These are phyloP conservation scores for Datisca glomerata DNA, from an alignment of 306 rosid species.

Conservation along the genomic window DNA sequence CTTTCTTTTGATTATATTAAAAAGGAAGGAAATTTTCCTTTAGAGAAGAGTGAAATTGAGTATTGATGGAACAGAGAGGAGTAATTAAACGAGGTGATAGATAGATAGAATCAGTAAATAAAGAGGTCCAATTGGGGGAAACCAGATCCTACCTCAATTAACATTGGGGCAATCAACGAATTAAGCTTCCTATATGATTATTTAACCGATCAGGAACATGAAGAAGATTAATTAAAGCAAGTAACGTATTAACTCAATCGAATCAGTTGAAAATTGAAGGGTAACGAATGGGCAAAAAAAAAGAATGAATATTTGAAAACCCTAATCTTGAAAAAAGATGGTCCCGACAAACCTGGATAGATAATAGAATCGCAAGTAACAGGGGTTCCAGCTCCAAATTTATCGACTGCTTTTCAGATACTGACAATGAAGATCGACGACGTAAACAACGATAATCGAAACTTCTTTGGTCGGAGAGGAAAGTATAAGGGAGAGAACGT, in stretches of 20 bases:
- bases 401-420: too few species aligned
- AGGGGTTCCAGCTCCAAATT: not conserved
- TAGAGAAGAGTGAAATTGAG: too few species aligned
- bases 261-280: not conserved
- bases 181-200: not conserved
- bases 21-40: too few species aligned
- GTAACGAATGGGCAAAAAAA: not conserved
- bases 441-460: not conserved
- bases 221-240: not conserved
- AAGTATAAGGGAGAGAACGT: not conserved
- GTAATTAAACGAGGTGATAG: not conserved
- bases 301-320: not conserved
- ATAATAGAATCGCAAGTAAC: not conserved
- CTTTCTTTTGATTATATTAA: not conserved
- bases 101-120: not conserved
- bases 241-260: not conserved
- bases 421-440: not conserved
- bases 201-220: too few species aligned
- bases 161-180: not conserved
- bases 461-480: not conserved
- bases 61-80: too few species aligned
- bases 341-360: not conserved
- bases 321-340: not conserved
- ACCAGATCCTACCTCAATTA: not conserved
- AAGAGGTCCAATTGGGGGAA: constrained; percentile 1